Percentiles rank a stretch among this genome's conserved stretches.
Conservation (phyloP, 192 early-diverging fungal genomes). For the Coemansia sp. region DNA sequence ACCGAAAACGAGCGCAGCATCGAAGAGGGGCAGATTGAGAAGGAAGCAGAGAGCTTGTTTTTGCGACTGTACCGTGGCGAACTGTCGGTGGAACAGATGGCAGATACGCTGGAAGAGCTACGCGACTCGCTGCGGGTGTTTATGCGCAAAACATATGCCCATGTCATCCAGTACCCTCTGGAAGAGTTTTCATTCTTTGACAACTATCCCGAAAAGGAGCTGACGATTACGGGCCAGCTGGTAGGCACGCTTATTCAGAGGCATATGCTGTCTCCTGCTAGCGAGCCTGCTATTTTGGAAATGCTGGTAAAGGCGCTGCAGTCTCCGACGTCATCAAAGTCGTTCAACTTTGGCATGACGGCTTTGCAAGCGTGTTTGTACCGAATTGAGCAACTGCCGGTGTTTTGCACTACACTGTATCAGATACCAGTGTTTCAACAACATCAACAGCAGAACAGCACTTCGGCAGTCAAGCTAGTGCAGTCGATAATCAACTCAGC, state of each 20-base stretch:
- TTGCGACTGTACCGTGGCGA: conserved; percentile 54
- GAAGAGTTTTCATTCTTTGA: conserved; percentile 95
- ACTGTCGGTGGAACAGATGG: conserved; percentile 75
- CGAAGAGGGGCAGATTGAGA: conserved; percentile 48
- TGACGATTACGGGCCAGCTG: conserved; percentile 82
- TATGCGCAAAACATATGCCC: conserved; percentile 81
- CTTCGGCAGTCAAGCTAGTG: conserved; percentile 41
- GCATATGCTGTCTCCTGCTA: conserved; percentile 75
- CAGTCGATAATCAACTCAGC: conserved; percentile 31
- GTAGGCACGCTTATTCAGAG: conserved; percentile 90
- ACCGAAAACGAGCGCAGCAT: conserved; percentile 35
- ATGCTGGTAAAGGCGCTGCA: conserved; percentile 87
- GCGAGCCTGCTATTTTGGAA: conserved; percentile 83
- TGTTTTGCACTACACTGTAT: conserved; percentile 77
- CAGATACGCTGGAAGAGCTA: conserved; percentile 76
- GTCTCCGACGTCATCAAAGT: conserved; percentile 70
- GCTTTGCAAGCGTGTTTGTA: conserved; percentile 80
- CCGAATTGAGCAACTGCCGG: conserved; percentile 86
- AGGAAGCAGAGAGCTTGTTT: conserved; percentile 54
- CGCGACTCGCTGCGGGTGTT: conserved; percentile 71
- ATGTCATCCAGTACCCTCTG: conserved; percentile 90
- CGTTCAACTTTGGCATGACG: conserved; percentile 88
- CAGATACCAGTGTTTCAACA: conserved; percentile 83
- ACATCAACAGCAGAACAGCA: conserved; percentile 9
- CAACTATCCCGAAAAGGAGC: conserved; percentile 91